Percentiles rank a stretch among this genome's conserved stretches.
phyloP scores from a whole-genome alignment of 805 yeast species.

The Brettanomyces bruxellensis region DNA sequence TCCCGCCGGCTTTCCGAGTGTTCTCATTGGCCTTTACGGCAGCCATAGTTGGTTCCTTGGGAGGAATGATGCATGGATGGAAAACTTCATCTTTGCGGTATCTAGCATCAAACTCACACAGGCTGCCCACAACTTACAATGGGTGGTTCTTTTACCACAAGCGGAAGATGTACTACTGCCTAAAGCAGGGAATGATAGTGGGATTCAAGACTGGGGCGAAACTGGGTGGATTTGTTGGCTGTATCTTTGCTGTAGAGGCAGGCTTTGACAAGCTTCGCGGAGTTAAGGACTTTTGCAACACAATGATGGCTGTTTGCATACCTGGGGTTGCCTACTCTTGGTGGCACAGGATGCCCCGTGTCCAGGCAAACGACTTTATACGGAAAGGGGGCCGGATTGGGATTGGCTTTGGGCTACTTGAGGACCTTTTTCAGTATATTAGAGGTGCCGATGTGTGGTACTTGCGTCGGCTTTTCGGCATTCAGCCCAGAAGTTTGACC shows the following conservation, averaged over 20 bases:
- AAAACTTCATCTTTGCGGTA: slow-evolving; percentile 46
- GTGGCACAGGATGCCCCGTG: slow-evolving; percentile 30
- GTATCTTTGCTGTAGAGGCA: slow-evolving; percentile 56
- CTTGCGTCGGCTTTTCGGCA: slow-evolving; percentile 24
- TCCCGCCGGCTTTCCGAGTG: slow-evolving; percentile 38
- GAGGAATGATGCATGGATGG: slow-evolving; percentile 57
- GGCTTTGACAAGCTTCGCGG: slow-evolving; percentile 45
- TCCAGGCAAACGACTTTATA: slow-evolving; percentile 34
- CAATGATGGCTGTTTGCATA: slow-evolving; percentile 46
- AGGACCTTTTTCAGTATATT: slow-evolving; percentile 49
- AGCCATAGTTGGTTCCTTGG: slow-evolving; percentile 35
- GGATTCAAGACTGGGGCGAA: slow-evolving; percentile 38
- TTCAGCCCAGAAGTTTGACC: slow-evolving; percentile 16
- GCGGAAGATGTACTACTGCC: slow-evolving; percentile 67
- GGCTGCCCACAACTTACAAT: slow-evolving; percentile 67
- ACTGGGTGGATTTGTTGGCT: slow-evolving; percentile 34
- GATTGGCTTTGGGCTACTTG: slow-evolving; percentile 48
- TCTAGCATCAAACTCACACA: slow-evolving; percentile 73
- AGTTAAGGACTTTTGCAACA: slow-evolving; percentile 47
- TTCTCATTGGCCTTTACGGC: slow-evolving; percentile 30
- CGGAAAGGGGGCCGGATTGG: slow-evolving; percentile 54
- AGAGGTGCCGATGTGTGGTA: slow-evolving; percentile 68
- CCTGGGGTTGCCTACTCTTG: slow-evolving; percentile 46
- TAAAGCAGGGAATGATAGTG: slow-evolving; percentile 40
- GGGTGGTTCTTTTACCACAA: slow-evolving; percentile 89